phyloP scores from a whole-genome alignment of 345 rosid species.

The Gossypium thurberi region DNA sequence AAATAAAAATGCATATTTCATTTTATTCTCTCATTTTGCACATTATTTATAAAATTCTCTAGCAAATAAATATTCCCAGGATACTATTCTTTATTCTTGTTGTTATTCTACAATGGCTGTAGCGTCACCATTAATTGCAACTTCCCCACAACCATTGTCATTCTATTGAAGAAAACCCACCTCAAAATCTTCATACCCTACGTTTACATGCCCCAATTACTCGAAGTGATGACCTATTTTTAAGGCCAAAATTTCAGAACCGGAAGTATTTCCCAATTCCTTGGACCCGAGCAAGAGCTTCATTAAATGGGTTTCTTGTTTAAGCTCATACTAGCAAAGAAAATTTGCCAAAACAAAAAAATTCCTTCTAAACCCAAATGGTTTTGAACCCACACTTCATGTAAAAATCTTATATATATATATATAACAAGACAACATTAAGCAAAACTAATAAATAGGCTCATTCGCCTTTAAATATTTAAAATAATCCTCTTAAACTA shows the following conservation, averaged over 20 bases:
- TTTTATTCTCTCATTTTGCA: too few relatives aligned
- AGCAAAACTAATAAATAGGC: too few relatives aligned
- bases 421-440: too few relatives aligned
- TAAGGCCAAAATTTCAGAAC: conserved; percentile 21
- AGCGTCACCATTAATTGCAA: conserved; percentile 19
- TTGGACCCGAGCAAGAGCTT: conserved; percentile 10
- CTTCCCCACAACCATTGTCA: conserved; percentile 23
- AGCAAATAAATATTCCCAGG: too few relatives aligned
- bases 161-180: conserved; percentile 28
- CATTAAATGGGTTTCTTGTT: conserved; percentile 30
- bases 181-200: conserved; percentile 19
- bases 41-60: too few relatives aligned
- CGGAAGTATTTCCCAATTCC: conserved; percentile 10
- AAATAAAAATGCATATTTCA: too few relatives aligned
- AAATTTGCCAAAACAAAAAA: neutral
- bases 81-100: too few relatives aligned
- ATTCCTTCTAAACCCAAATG: too few relatives aligned
- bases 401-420: too few relatives aligned
- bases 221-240: neutral
- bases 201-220: conserved; percentile 10
- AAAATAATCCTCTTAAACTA: too few relatives aligned
- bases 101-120: conserved; percentile 36
- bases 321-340: conserved; percentile 18
- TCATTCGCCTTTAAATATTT: too few relatives aligned
- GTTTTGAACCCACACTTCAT: too few relatives aligned